Evolutionary conservation across 495 filamentous ascomycete genomes (phyloP).

Genomic region (Aspergillus conjunctus): DNA sequence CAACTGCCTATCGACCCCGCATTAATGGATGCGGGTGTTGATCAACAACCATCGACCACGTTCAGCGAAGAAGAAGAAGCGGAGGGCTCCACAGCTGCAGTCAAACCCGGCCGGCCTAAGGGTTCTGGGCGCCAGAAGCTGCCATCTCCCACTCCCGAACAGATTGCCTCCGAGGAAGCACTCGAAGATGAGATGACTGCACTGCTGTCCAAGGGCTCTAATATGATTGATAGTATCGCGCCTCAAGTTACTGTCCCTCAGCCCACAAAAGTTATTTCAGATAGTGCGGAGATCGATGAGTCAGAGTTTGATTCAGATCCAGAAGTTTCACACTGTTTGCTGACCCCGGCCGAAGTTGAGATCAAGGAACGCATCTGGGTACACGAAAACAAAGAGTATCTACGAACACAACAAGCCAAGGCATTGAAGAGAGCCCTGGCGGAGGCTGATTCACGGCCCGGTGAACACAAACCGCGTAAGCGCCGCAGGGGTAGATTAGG

Average conservation of each 20-base stretch:
- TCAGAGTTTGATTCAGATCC: constrained; percentile 78
- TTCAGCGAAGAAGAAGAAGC: constrained; percentile 29
- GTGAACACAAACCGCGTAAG: constrained; percentile 52
- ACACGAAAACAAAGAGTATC: constrained; percentile 88
- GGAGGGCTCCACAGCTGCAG: constrained; percentile 24
- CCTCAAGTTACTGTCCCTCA: not conserved
- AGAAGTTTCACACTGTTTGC: constrained; percentile 75
- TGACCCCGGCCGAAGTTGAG: constrained; percentile 67
- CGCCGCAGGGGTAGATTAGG: constrained; percentile 52
- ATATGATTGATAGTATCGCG: constrained; percentile 38
- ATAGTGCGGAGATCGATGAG: constrained; percentile 61
- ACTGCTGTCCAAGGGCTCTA: constrained; percentile 42
- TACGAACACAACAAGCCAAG: constrained; percentile 80
- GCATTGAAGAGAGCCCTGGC: constrained; percentile 63
- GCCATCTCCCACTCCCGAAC: constrained; percentile 40
- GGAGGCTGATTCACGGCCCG: constrained; percentile 48
- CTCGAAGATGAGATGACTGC: constrained; percentile 47
- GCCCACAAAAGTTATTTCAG: constrained; percentile 37
- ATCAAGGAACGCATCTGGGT: constrained; percentile 91
- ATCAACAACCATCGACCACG: constrained; percentile 26
- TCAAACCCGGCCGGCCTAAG: constrained; percentile 35
- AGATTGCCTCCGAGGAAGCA: constrained; percentile 48
- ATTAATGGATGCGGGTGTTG: constrained; percentile 30
- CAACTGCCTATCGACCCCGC: constrained; percentile 50
- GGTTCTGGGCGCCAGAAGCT: constrained; percentile 30